phyloP scores from a whole-genome alignment of 352 stramenopile genomes.

The Phytophthora cryptogea region DNA sequence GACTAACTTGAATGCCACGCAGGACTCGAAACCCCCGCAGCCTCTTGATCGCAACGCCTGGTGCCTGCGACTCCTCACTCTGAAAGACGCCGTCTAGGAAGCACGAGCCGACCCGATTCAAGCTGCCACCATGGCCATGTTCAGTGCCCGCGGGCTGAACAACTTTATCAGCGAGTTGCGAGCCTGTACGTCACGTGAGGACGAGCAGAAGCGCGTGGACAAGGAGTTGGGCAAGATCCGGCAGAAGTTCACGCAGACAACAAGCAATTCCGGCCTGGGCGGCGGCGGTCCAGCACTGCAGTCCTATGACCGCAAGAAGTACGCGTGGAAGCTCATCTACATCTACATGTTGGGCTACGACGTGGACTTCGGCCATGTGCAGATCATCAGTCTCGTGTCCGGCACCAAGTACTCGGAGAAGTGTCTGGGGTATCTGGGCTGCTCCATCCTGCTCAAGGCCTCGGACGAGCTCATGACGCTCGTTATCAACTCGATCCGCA shows the following conservation, averaged over 20 bases:
- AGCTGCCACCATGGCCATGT: slow-evolving; percentile 65
- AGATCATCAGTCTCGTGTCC: slow-evolving; percentile 96
- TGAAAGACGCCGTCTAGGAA: slow-evolving; percentile 15
- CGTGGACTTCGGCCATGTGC: slow-evolving; percentile 98
- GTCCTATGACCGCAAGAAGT: slow-evolving; percentile 98
- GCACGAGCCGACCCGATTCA: background rate
- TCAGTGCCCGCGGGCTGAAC: slow-evolving; percentile 78
- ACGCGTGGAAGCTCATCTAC: slow-evolving; percentile 99
- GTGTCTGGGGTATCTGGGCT: slow-evolving; percentile 96
- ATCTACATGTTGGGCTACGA: slow-evolving; percentile 99
- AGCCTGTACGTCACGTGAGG: slow-evolving; percentile 84
- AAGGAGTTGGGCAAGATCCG: slow-evolving; percentile 98
- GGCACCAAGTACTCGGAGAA: slow-evolving; percentile 95
- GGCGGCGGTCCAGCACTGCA: slow-evolving; percentile 64
- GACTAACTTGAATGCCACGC: background rate
- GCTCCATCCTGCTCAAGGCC: slow-evolving; percentile 95
- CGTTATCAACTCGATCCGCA: slow-evolving; percentile 97
- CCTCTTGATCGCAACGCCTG: slow-evolving; percentile 7
- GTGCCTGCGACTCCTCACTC: slow-evolving; percentile 14
- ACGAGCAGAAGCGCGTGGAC: slow-evolving; percentile 95
- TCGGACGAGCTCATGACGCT: slow-evolving; percentile 89
- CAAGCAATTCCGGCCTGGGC: slow-evolving; percentile 19
- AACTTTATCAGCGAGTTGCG: slow-evolving; percentile 86
- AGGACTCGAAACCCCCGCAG: slow-evolving; percentile 17
- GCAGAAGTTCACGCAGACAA: slow-evolving; percentile 93